Evolutionary conservation across 805 yeast genomes (phyloP).

Genomic region (Monosporozyma siamensis): DNA sequence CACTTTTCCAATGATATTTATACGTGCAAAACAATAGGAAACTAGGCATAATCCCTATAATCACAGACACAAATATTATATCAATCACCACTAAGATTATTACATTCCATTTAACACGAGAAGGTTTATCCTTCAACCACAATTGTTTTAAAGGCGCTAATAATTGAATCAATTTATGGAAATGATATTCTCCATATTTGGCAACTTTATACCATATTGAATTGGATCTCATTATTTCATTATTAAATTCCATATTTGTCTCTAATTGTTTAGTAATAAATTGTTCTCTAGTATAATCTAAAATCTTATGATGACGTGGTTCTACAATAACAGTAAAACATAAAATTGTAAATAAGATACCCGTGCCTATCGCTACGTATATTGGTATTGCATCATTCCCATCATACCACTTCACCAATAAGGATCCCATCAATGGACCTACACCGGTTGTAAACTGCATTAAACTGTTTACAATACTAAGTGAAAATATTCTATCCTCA

Average conservation of each 20-base stretch:
- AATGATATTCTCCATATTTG: conserved; percentile 8
- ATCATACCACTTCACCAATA: conserved; percentile 23
- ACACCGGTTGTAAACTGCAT: conserved; percentile 50
- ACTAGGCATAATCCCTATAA: conserved; percentile 35
- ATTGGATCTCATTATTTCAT: not conserved
- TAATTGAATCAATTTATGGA: conserved; percentile 18
- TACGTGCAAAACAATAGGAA: conserved; percentile 45
- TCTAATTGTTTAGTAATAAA: conserved; percentile 3
- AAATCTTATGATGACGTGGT: conserved; percentile 42
- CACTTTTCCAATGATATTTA: conserved; percentile 45
- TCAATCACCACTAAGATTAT: conserved; percentile 43
- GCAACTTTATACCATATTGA: not conserved
- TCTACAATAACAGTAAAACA: conserved; percentile 44
- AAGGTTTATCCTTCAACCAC: conserved; percentile 35
- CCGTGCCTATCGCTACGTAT: conserved; percentile 21
- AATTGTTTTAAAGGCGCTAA: conserved; percentile 44
- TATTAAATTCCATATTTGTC: not conserved
- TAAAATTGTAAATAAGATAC: conserved; percentile 30
- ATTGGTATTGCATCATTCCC: conserved; percentile 29
- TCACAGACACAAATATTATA: conserved; percentile 32
- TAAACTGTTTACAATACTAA: conserved; percentile 53
- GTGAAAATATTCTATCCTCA: conserved; percentile 43
- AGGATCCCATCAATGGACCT: conserved; percentile 56
- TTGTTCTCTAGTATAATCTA: not conserved
- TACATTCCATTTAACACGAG: conserved; percentile 37